phyloP scores from a whole-genome alignment of 2,329 filamentous ascomycete genomes.

The Amauroascus niger region DNA sequence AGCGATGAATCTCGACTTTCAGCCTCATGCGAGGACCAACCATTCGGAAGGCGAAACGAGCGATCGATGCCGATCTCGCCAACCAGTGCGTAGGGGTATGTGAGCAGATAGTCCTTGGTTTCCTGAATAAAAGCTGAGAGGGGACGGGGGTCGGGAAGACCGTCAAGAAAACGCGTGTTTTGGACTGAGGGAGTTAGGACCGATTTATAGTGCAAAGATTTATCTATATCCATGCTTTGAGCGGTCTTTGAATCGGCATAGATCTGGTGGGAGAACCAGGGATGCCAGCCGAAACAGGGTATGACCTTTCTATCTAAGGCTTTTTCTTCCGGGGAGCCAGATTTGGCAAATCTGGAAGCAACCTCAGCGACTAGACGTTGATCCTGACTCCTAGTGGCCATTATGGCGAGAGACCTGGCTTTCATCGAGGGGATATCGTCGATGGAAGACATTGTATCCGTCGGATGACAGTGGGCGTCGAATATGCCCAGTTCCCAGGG shows the following conservation, averaged over 20 bases:
- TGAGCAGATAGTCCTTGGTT: conserved; percentile 40
- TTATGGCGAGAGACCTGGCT: conserved; percentile 49
- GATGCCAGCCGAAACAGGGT: conserved; percentile 59
- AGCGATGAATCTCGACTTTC: conserved; percentile 29
- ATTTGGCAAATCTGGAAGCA: conserved; percentile 11
- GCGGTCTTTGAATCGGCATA: conserved; percentile 32
- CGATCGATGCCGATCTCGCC: conserved; percentile 56
- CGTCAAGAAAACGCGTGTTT: conserved; percentile 40
- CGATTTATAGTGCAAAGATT: conserved; percentile 44
- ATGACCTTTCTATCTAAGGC: conserved; percentile 38
- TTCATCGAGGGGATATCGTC: conserved; percentile 48
- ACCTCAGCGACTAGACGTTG: conserved; percentile 46
- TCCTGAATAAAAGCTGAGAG: conserved; percentile 45
- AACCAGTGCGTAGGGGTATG: conserved; percentile 47
- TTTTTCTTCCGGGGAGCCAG: not conserved
- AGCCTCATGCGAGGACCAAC: conserved; percentile 34
- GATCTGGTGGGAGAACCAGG: conserved; percentile 58
- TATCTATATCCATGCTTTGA: conserved; percentile 22
- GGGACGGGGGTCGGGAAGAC: conserved; percentile 46
- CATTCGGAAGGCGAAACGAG: conserved; percentile 50
- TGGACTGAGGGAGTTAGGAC: conserved; percentile 44
- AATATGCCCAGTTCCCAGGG: conserved; percentile 56
- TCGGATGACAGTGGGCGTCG: conserved; percentile 59
- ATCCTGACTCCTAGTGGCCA: conserved; percentile 54
- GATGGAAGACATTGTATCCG: conserved; percentile 52